A percentile compares a stretch with the other conserved stretches of the same genome.
Conservation (phyloP, 2,329 filamentous ascomycete genomes). For the Aureobasidium melanogenum region DNA sequence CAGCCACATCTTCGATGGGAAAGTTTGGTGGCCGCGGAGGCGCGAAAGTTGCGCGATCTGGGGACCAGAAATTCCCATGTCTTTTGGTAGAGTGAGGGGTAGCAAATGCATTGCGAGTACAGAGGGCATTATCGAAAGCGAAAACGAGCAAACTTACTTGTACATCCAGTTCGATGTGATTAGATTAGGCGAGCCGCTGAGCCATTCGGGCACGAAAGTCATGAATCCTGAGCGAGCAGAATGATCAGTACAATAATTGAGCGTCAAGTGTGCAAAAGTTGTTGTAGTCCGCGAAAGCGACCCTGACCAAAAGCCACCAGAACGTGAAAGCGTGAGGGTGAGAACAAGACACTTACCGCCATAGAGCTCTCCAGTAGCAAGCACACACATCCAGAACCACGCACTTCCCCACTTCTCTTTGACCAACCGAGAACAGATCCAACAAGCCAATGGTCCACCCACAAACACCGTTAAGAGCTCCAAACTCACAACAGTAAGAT, state of each 20-base stretch:
- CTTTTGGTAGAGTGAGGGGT: background rate
- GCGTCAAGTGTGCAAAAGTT: background rate
- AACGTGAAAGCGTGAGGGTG: background rate
- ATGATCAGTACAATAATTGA: background rate
- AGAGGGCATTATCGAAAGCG: background rate
- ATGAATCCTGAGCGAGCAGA: slow-evolving; percentile 40
- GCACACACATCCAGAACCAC: slow-evolving; percentile 49
- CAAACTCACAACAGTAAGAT: slow-evolving; percentile 49
- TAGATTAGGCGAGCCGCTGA: slow-evolving; percentile 49
- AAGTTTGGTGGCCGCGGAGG: background rate
- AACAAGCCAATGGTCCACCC: slow-evolving; percentile 49
- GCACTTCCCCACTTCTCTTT: slow-evolving; percentile 29
- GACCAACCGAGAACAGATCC: slow-evolving; percentile 42
- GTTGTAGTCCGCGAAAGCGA: no score
- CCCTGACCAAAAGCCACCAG: background rate
- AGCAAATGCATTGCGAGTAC: background rate
- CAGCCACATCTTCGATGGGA: background rate
- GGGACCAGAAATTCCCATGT: background rate
- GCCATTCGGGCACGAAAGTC: slow-evolving; percentile 59
- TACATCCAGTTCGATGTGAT: slow-evolving; percentile 54
- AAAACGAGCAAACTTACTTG: slow-evolving; percentile 30
- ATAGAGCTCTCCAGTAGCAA: slow-evolving; percentile 57
- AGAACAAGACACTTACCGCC: slow-evolving; percentile 35
- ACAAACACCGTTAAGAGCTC: slow-evolving; percentile 54
- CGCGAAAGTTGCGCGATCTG: background rate